phyloP scores from a whole-genome alignment of 352 stramenopile genomes.

The Pythium sp. region DNA sequence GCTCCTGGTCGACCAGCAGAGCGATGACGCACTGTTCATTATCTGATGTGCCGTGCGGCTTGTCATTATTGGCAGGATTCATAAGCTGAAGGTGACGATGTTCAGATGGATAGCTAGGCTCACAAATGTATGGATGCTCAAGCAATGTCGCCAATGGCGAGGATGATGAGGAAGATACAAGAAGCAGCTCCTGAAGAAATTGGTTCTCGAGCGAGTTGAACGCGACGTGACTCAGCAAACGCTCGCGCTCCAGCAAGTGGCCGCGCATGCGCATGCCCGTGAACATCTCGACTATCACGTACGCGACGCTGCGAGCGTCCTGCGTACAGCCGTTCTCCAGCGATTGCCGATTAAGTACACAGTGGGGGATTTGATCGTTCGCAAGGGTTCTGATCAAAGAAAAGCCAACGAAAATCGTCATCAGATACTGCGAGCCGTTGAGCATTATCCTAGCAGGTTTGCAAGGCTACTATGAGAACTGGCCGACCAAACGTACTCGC shows the following conservation, averaged over 20 bases:
- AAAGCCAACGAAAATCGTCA: background rate
- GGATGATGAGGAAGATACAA: background rate
- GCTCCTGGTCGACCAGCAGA: conserved; percentile 40
- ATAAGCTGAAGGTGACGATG: background rate
- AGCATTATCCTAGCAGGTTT: background rate
- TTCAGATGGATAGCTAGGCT: background rate
- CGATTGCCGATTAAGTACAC: conserved; percentile 23
- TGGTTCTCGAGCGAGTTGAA: conserved; percentile 23
- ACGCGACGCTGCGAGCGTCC: conserved; percentile 53
- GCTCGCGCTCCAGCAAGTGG: conserved; percentile 27
- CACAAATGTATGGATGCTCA: conserved; percentile 21
- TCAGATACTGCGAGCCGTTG: too few relatives aligned
- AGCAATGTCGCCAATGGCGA: conserved; percentile 14
- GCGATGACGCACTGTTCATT: conserved; percentile 19
- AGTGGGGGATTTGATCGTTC: conserved; percentile 27
- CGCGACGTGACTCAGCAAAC: conserved; percentile 26
- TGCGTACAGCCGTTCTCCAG: conserved; percentile 18
- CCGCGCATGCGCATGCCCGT: conserved; percentile 41
- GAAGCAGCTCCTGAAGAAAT: conserved; percentile 34
- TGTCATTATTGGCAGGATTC: background rate
- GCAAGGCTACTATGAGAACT: background rate
- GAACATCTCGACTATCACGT: conserved; percentile 61
- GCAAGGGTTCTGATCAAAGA: conserved; percentile 24
- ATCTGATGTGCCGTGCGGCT: background rate
- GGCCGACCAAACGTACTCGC: background rate